Evolutionary conservation across 73 alveolate genomes (phyloP).

Genomic region (Paramecium biaurelia): DNA sequence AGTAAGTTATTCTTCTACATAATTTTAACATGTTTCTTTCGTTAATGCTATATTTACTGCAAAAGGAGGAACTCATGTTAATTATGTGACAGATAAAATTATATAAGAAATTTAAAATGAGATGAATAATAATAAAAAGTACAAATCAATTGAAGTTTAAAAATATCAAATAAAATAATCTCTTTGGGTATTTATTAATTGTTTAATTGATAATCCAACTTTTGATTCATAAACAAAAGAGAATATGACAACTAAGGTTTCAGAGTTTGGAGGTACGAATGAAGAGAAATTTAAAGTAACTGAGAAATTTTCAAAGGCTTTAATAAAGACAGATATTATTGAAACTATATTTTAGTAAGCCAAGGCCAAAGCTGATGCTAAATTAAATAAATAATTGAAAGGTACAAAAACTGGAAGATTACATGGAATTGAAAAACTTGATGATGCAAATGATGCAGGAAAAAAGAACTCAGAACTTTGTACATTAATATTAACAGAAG

Average conservation of each 20-base stretch:
- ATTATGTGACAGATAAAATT: conserved; percentile 93
- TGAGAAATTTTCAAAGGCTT: conserved; percentile 91
- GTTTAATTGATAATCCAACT: conserved; percentile 98
- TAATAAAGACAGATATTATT: conserved; percentile 88
- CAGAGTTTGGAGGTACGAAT: conserved; percentile 83
- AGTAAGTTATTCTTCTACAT: conserved; percentile 95
- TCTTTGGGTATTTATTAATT: conserved; percentile 96
- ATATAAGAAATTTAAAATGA: conserved; percentile 75
- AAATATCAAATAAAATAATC: conserved; percentile 91
- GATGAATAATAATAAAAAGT: conserved; percentile 70
- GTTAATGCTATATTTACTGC: conserved; percentile 95
- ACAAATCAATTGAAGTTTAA: conserved; percentile 81
- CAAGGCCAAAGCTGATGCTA: conserved; percentile 96
- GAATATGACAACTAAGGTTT: conserved; percentile 93
- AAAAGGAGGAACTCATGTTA: conserved; percentile 99
- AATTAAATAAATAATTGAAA: conserved; percentile 87
- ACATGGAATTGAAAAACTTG: conserved; percentile 96
- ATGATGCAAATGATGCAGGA: conserved; percentile 99
- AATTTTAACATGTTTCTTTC: conserved; percentile 88
- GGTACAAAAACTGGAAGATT: conserved; percentile 93
- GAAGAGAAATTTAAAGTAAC: conserved; percentile 85
- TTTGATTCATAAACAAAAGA: conserved; percentile 99
- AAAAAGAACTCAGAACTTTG: conserved; percentile 86
- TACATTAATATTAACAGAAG: conserved; percentile 99
- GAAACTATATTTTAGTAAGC: conserved; percentile 94